Evolutionary conservation across 2,329 filamentous ascomycete genomes (phyloP), one percentile per base, ranked within the genome.

Genomic region (Pyricularia grisea): DNA sequence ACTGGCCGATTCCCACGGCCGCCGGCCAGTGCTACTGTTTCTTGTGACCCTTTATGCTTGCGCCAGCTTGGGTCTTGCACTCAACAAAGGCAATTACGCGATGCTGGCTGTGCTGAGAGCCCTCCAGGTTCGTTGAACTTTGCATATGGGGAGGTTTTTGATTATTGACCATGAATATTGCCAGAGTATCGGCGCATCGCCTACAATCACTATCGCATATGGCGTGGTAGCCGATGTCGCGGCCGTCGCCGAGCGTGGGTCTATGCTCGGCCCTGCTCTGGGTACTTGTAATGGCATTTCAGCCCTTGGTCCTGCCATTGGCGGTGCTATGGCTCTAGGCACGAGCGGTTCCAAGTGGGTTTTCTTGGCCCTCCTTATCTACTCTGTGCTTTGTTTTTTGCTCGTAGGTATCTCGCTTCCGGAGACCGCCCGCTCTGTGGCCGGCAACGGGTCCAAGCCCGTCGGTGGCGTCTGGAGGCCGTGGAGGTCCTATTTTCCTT

Each of bases 351-450:
- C 85, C 85, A 77, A 81, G 67, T 81, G 80, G 30, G 82, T 83
- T 14, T 88, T 88, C 72, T 87, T 84, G 83, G 85, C 86, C 65
- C 74, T 88, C n/a, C 76, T 80, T 6, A 85, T 87, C 58, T 72
- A 72, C 1, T 74, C 72, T 1, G 76, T 74, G 0, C 77, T 79
- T 1, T 77, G 82, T 1, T 73, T 79, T 0, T 72, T 76, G 0
- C 76, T 75, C 0, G 78, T 81, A 0, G 67, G 83, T 0, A 71
- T 83, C 0, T 74, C 86, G 7, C 78, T 89, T 27, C 88, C 87
- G 0, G 83, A 87, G 70, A 87, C 84, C 0, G 82, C 82, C 70
- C 76, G 80, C 23, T 75, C 75, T 23, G 76, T 84, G 25, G 86
- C 88, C 0, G 86, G 81, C 9, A 81, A 88, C 70, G 60, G 60